These are phyloP conservation scores for Pleurotus giganteus DNA, from an alignment of 768 basidiomycete genomes.

Conservation along the genomic window DNA sequence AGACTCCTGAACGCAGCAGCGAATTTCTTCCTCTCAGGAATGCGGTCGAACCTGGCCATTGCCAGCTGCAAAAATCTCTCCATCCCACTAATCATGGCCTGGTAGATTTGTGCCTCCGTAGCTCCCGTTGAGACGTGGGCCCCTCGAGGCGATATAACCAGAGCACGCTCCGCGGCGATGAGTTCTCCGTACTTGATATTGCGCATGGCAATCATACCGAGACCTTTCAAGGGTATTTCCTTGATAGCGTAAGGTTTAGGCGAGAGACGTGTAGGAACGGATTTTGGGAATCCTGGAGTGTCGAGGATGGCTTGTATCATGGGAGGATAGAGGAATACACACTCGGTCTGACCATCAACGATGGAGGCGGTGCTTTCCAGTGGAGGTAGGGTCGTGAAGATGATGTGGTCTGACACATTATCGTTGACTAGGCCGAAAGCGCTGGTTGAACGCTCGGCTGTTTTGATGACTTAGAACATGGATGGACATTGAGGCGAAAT, in stretches of 20 bases:
- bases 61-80: background rate
- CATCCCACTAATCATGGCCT: background rate
- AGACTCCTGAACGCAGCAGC: too few species aligned
- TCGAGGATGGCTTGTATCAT: background rate
- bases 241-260: background rate
- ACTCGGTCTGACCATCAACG: background rate
- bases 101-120: background rate
- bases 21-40: too few species aligned
- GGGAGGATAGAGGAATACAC: background rate
- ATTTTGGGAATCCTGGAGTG: background rate
- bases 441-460: too few species aligned
- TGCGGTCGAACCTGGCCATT: too few species aligned
- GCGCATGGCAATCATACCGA: slow-evolving; percentile 6
- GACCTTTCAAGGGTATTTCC: background rate
- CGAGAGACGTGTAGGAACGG: background rate
- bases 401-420: too few species aligned
- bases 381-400: background rate
- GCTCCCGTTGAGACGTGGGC: background rate
- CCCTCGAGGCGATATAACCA: slow-evolving; percentile 14
- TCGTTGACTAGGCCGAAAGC: too few species aligned
- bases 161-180: slow-evolving; percentile 25
- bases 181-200: slow-evolving; percentile 17
- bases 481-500: too few species aligned
- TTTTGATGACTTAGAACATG: too few species aligned
- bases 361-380: background rate